Base-by-base conservation (phyloP, 2,329 filamentous ascomycete species). In the Tolypocladium amazonense region DNA sequence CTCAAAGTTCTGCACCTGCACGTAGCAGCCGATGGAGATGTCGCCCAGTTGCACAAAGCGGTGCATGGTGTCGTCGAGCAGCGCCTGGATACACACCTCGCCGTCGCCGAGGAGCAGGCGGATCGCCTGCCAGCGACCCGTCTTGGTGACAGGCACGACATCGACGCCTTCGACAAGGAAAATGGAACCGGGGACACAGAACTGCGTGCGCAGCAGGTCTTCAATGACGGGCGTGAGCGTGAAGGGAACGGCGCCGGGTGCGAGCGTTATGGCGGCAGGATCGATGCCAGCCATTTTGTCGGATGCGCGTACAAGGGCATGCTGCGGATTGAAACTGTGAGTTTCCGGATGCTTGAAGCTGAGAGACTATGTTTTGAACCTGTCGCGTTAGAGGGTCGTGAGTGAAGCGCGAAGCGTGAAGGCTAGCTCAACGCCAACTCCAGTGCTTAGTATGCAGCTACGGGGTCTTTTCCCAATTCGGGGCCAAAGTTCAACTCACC, bases 61-160 rank as follows among this genome's bases (percentile, higher is more conserved):
- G 57, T 83, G 80, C 69, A 80, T 73, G 55, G 75, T 74, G 1
- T 74, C 69, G 8, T 70, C 68, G 50, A 83, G 67, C 9, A 84
- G 67, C 0, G 79, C 80, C 66, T 84, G 81, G n/a, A 84, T 74
- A 63, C 79, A 83, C 4, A 82, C 67, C 64, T 78, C 73, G 1
- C 81, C 80, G 62, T 84, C 81, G 43, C 81, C 78, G 0, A 84
- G 74, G 0, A 83, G 58, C 14, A 84, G 63, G 2, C 80, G 73
- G 0, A 82, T 65, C 2, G 73, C 71, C 38, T 79, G 77, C 73
- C 77, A 77, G 67, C 72, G 66, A 20, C 65, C 70, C 2, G 67
- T 70, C 7, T 62, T 58, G 0, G 76, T 72, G 0, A 78, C 68
- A 1, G 75, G 66, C 0, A 73, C 62, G 20, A 64, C 58, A 15